These are phyloP conservation scores for Fraxinus baroniana DNA, from an alignment of 305 asterid genomes.

Conservation along the genomic window DNA sequence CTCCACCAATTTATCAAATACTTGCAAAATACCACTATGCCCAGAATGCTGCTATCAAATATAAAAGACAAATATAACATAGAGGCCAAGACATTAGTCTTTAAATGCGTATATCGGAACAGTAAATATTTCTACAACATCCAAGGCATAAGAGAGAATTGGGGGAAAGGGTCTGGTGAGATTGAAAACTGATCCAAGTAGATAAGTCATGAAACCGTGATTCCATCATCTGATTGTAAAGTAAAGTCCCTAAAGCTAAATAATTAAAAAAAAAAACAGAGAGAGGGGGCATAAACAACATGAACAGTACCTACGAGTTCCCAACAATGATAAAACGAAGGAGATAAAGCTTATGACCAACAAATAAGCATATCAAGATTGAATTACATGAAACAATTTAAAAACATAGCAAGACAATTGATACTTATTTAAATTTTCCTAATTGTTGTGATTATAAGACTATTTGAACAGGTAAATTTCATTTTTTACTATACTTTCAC, in stretches of 20 bases:
- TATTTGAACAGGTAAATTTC: neutral
- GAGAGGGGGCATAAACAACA: neutral
- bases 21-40: conserved; percentile 47
- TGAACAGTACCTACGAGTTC: neutral
- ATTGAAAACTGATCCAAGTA: neutral
- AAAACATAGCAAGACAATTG: neutral
- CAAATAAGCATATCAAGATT: neutral
- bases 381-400: neutral
- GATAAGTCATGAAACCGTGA: neutral
- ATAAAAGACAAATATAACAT: conserved; percentile 15
- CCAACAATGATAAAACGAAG: neutral
- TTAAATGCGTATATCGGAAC: neutral
- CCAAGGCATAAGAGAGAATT: neutral
- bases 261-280: neutral
- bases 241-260: neutral
- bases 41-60: conserved; percentile 41
- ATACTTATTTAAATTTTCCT: neutral
- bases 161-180: neutral
- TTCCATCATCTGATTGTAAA: neutral
- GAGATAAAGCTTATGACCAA: neutral
- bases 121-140: neutral
- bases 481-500: neutral
- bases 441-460: neutral
- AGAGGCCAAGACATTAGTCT: conserved; percentile 1
- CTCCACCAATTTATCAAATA: conserved; percentile 59